Conservation (phyloP, 345 rosid species). For the Hirschfeldia incana region DNA sequence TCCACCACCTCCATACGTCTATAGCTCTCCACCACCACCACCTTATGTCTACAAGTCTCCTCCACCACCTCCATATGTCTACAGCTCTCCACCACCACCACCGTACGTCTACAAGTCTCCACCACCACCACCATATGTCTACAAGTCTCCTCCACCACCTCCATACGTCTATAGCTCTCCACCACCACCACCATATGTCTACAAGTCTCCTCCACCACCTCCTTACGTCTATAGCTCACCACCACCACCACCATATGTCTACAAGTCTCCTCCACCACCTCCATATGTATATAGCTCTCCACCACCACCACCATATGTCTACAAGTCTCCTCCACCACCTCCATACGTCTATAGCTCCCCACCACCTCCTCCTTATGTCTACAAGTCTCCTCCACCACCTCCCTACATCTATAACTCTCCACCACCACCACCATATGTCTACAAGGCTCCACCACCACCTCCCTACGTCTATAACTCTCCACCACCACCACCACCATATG, state of each 20-base stretch:
- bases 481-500: constrained; percentile 1
- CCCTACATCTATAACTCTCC: background rate
- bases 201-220: background rate
- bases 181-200: background rate
- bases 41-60: constrained; percentile 10
- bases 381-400: background rate
- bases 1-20: background rate
- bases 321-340: background rate
- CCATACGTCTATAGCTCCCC: background rate
- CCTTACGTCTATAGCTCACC: background rate
- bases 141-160: background rate
- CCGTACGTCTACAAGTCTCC: background rate
- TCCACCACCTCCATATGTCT: background rate
- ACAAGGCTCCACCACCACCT: background rate
- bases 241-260: background rate
- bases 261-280: background rate
- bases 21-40: background rate
- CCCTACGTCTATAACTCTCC: constrained; percentile 4
- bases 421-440: background rate
- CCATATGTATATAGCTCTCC: background rate
- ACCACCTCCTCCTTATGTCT: background rate
- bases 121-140: background rate
- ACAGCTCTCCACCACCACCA: background rate
- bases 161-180: constrained; percentile 5
- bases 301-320: constrained; percentile 1